Conservation (phyloP, 352 stramenopile species). For the Globisporangium carolinianum region DNA sequence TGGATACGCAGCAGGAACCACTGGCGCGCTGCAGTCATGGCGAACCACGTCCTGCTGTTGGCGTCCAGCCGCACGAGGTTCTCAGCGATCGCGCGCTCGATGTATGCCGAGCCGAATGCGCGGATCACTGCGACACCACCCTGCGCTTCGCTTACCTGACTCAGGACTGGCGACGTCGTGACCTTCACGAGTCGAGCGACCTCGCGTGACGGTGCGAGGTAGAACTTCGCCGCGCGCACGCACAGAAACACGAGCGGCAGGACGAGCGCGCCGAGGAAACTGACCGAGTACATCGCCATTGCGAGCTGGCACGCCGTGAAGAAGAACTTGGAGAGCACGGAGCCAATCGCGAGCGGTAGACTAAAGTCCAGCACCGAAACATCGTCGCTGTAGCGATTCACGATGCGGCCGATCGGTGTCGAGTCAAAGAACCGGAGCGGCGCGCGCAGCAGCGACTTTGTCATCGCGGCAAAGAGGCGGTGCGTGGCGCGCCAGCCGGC, state of each 20-base stretch:
- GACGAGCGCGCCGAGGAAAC: constrained; percentile 48
- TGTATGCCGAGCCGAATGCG: constrained; percentile 13
- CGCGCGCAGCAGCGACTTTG: constrained; percentile 59
- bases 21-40: constrained; percentile 16
- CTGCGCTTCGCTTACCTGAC: constrained; percentile 20
- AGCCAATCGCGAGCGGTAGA: constrained; percentile 55
- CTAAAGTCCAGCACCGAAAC: constrained; percentile 42
- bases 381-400: constrained; percentile 86
- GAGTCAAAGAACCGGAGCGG: constrained; percentile 86
- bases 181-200: constrained; percentile 22
- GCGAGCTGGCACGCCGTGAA: constrained; percentile 30
- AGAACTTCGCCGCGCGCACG: constrained; percentile 18
- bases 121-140: constrained; percentile 13
- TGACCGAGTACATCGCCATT: constrained; percentile 51
- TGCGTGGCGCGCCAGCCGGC: constrained; percentile 22
- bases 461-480: constrained; percentile 69
- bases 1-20: constrained; percentile 47
- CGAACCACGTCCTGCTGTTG: constrained; percentile 21
- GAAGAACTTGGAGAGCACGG: background rate
- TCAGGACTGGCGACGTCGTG: constrained; percentile 22
- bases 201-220: constrained; percentile 17
- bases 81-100: constrained; percentile 14
- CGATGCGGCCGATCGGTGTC: constrained; percentile 70
- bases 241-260: constrained; percentile 72
- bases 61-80: constrained; percentile 22